phyloP scores from a whole-genome alignment of 371 early-diverging fungal species.

The Chytridium lagenaria region DNA sequence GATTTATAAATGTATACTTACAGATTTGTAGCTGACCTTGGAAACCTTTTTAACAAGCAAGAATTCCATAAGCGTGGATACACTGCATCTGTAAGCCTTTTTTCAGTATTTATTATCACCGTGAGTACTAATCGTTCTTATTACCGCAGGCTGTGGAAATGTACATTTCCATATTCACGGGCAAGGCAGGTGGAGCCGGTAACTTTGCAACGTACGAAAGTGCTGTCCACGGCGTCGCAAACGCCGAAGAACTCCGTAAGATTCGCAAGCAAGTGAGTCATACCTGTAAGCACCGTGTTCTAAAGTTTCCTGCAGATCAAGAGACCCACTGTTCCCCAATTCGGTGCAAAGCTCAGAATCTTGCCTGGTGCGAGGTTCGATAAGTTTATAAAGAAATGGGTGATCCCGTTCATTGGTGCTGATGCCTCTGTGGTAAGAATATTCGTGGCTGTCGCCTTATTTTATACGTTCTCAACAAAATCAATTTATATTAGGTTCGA shows the following conservation, averaged over 20 bases:
- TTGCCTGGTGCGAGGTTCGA: slow-evolving; percentile 26
- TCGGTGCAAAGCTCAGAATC: slow-evolving; percentile 28
- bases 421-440: slow-evolving; percentile 43
- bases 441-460: background rate
- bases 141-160: slow-evolving; percentile 61
- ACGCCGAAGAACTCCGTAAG: slow-evolving; percentile 30
- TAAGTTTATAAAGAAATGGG: slow-evolving; percentile 43
- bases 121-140: background rate
- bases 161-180: slow-evolving; percentile 61
- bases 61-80: slow-evolving; percentile 38
- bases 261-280: slow-evolving; percentile 26
- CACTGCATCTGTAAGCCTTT: slow-evolving; percentile 53
- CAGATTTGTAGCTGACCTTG: slow-evolving; percentile 50
- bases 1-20: slow-evolving; percentile 44
- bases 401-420: slow-evolving; percentile 45
- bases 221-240: slow-evolving; percentile 39
- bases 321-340: slow-evolving; percentile 12
- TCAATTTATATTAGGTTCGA: slow-evolving; percentile 6
- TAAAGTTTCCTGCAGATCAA: slow-evolving; percentile 15
- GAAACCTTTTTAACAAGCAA: slow-evolving; percentile 35
- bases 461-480: background rate
- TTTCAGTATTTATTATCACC: slow-evolving; percentile 17
- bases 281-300: background rate
- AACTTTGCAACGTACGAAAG: slow-evolving; percentile 50
- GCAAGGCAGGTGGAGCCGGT: slow-evolving; percentile 66